phyloP scores from a whole-genome alignment of 148 eudicot genomes.

The Pouteria glomerata region DNA sequence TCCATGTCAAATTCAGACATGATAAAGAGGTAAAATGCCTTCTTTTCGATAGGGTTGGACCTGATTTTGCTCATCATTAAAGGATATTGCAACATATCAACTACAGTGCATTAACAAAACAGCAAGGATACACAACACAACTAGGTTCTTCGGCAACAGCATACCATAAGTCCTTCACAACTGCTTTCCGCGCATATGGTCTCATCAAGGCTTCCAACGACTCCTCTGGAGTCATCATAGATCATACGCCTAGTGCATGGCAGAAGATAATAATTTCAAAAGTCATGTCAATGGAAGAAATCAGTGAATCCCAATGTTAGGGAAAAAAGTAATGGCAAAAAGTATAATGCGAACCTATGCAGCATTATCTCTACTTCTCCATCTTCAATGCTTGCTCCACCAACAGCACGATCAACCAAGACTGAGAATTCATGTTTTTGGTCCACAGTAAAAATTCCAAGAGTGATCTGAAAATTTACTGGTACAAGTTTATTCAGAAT shows the following conservation, averaged over 20 bases:
- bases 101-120: too few relatives aligned
- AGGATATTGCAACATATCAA: too few relatives aligned
- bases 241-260: slow-evolving; percentile 42
- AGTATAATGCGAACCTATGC: slow-evolving; percentile 46
- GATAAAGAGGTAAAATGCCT: too few relatives aligned
- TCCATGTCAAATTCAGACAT: too few relatives aligned
- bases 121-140: too few relatives aligned
- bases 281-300: background rate
- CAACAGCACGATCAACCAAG: slow-evolving; percentile 87
- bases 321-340: background rate
- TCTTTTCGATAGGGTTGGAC: too few relatives aligned
- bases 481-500: background rate
- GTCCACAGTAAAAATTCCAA: slow-evolving; percentile 58
- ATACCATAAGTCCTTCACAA: slow-evolving; percentile 82
- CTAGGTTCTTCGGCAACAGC: too few relatives aligned
- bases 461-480: slow-evolving; percentile 59
- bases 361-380: slow-evolving; percentile 90
- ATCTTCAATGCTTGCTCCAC: slow-evolving; percentile 74
- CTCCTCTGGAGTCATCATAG: slow-evolving; percentile 65
- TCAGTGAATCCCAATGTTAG: background rate
- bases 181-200: slow-evolving; percentile 39
- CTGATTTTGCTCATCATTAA: too few relatives aligned
- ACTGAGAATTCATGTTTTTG: slow-evolving; percentile 65
- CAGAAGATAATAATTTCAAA: background rate
- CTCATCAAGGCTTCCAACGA: slow-evolving; percentile 69